Percentiles rank a stretch among this genome's conserved stretches.
These are phyloP conservation scores for Spatholobus suberectus DNA, from an alignment of 306 rosid genomes.

Conservation along the genomic window DNA sequence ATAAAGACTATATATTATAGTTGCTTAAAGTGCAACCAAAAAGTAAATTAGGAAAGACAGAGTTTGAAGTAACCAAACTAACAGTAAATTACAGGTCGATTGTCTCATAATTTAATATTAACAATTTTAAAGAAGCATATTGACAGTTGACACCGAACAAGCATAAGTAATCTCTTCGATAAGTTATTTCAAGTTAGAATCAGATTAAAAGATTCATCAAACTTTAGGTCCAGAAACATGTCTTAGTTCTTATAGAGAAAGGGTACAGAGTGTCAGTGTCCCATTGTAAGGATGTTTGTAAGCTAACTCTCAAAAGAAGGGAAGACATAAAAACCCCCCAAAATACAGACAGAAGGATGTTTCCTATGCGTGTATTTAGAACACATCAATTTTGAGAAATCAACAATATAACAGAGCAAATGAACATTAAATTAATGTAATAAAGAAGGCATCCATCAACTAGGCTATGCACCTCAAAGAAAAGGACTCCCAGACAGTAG, in stretches of 20 bases:
- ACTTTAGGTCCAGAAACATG: not conserved
- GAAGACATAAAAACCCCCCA: not conserved
- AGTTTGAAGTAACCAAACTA: not conserved
- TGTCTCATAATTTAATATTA: not conserved
- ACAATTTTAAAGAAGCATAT: not conserved
- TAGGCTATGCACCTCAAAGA: slow-evolving; percentile 74
- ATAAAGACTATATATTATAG: not conserved
- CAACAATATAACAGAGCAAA: slow-evolving; percentile 16
- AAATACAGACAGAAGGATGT: not conserved
- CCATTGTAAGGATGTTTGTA: not conserved
- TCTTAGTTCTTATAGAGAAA: not conserved
- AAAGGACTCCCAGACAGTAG: slow-evolving; percentile 77
- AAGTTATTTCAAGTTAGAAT: slow-evolving; percentile 8
- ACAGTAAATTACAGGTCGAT: not conserved
- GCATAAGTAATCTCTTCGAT: not conserved
- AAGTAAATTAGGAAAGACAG: not conserved
- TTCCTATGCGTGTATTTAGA: not conserved
- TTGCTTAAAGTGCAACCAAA: not conserved
- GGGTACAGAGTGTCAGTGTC: not conserved
- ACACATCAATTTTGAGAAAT: slow-evolving; percentile 17
- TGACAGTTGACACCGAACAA: not conserved
- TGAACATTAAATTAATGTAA: slow-evolving; percentile 24
- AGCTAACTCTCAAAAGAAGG: not conserved
- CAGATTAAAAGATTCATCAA: not conserved
- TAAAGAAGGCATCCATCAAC: slow-evolving; percentile 31